phyloP scores from a whole-genome alignment of 2,329 filamentous ascomycete species.

The Botrytis paeoniae region DNA sequence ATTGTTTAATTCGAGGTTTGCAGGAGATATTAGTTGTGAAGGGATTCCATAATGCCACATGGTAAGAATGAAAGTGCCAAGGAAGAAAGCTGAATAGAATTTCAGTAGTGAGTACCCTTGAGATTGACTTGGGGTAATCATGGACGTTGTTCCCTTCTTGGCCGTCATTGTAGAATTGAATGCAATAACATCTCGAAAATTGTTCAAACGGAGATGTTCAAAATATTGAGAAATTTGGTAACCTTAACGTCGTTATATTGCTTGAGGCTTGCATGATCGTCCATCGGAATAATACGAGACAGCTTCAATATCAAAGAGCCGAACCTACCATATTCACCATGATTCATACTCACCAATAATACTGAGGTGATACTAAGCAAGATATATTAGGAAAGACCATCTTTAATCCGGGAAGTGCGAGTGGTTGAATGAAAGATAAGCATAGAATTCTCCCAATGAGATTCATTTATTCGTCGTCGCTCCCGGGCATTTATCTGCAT shows the following conservation, averaged over 20 bases:
- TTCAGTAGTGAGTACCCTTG: neutral
- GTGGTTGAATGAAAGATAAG: neutral
- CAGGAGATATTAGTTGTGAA: neutral
- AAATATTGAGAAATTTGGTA: neutral
- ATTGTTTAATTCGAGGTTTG: neutral
- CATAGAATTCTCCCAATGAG: neutral
- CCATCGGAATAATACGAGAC: neutral
- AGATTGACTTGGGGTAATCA: too few species aligned
- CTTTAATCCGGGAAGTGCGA: neutral
- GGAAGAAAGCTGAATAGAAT: neutral
- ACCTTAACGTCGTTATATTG: neutral
- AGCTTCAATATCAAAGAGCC: neutral
- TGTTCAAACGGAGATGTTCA: neutral
- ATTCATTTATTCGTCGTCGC: neutral
- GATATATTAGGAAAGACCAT: neutral
- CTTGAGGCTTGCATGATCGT: neutral
- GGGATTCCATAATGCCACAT: conserved; percentile 12
- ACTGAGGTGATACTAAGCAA: neutral
- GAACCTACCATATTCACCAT: neutral
- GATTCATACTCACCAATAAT: neutral
- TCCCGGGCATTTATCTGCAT: neutral
- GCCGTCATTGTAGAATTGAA: neutral
- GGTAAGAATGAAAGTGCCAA: neutral
- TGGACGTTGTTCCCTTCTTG: neutral
- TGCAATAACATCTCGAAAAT: neutral